phyloP scores from a whole-genome alignment of 371 early-diverging fungal genomes.

The Lichtheimia ramosa region DNA sequence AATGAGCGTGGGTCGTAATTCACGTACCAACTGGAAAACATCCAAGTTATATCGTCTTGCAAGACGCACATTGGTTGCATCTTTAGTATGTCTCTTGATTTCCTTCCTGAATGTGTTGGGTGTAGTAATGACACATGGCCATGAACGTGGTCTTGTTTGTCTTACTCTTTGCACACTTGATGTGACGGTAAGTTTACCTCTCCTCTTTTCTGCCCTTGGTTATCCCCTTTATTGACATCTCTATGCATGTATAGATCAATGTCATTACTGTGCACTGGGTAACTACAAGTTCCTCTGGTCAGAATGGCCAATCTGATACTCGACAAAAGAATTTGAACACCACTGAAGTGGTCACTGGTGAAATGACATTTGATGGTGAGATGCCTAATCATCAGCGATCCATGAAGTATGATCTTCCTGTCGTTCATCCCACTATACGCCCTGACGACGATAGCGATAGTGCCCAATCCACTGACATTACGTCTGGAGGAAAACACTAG shows the following conservation, averaged over 20 bases:
- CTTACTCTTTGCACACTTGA: constrained; percentile 56
- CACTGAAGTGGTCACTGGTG: constrained; percentile 16
- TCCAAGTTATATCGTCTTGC: constrained; percentile 47
- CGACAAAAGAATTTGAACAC: constrained; percentile 19
- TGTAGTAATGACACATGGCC: constrained; percentile 46
- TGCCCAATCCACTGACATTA: constrained; percentile 8
- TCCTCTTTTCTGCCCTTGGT: not conserved
- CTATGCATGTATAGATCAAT: constrained; percentile 32
- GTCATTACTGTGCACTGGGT: constrained; percentile 63
- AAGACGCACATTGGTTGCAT: constrained; percentile 49
- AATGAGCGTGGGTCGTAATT: constrained; percentile 29
- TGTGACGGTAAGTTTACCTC: constrained; percentile 41
- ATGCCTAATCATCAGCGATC: constrained; percentile 5
- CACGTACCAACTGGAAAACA: constrained; percentile 42
- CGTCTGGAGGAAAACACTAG: not conserved
- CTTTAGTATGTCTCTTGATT: constrained; percentile 46
- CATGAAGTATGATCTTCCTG: constrained; percentile 13
- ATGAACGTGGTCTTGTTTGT: constrained; percentile 55
- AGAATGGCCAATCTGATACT: constrained; percentile 8
- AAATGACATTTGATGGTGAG: constrained; percentile 21
- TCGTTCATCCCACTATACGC: constrained; percentile 5
- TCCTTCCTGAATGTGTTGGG: constrained; percentile 50
- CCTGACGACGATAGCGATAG: constrained; percentile 7
- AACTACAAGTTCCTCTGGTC: constrained; percentile 7
- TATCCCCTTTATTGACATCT: not conserved